Percentiles rank a stretch among this genome's conserved stretches.
These are phyloP conservation scores for Rhodosporidiobolus odoratus DNA, from an alignment of 768 basidiomycete species.

Conservation along the genomic window DNA sequence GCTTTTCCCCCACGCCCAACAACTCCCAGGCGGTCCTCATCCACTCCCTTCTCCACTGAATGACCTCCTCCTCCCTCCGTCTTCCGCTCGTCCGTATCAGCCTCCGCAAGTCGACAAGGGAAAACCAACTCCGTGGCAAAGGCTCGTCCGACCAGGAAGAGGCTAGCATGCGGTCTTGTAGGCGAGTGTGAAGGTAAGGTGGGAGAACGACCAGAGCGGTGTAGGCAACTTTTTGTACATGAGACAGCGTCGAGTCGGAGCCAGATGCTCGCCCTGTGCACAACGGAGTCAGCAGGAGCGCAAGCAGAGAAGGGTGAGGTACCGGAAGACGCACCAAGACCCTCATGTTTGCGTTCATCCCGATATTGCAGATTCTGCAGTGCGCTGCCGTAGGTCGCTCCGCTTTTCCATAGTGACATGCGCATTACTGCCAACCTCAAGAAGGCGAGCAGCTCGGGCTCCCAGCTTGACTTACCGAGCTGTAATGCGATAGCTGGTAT, in stretches of 20 bases:
- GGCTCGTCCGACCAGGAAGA: conserved; percentile 41
- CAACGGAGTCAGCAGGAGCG: background rate
- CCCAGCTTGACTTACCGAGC: conserved; percentile 33
- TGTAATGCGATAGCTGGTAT: conserved; percentile 56
- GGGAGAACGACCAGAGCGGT: conserved; percentile 35
- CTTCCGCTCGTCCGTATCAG: background rate
- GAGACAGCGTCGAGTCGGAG: conserved; percentile 9
- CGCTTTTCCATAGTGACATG: conserved; percentile 72
- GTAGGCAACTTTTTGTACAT: conserved; percentile 23
- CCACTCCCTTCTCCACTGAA: conserved; percentile 33
- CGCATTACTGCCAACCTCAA: conserved; percentile 71
- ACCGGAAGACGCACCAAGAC: background rate
- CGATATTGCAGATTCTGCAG: conserved; percentile 70
- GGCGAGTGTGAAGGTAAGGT: conserved; percentile 26
- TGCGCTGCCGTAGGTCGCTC: conserved; percentile 75
- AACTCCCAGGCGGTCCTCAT: conserved; percentile 40
- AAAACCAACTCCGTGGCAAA: conserved; percentile 22
- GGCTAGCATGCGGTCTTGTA: conserved; percentile 36
- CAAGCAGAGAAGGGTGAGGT: background rate
- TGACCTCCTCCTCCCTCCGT: conserved; percentile 25
- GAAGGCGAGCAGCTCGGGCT: conserved; percentile 39
- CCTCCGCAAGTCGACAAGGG: conserved; percentile 24
- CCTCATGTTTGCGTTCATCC: conserved; percentile 16
- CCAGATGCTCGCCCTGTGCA: conserved; percentile 38
- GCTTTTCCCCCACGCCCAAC: conserved; percentile 28